phyloP scores from a whole-genome alignment of 2,329 filamentous ascomycete genomes.

The Arthrobotrys conoides region DNA sequence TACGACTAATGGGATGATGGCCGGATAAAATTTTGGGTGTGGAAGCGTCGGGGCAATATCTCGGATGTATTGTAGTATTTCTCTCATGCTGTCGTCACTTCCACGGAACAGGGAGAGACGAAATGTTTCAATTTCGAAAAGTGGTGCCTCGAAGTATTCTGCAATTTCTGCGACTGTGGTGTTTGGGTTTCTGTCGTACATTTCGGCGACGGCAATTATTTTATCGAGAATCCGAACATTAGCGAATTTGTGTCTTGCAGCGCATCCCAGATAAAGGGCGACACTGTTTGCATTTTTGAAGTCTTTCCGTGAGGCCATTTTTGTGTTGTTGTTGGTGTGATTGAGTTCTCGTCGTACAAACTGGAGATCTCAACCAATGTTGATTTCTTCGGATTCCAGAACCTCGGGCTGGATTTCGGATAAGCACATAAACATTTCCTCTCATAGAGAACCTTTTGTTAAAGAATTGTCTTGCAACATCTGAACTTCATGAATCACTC shows the following conservation, averaged over 20 bases:
- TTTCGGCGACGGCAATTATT: constrained; percentile 37
- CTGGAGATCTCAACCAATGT: neutral
- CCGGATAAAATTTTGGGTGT: constrained; percentile 44
- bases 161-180: constrained; percentile 41
- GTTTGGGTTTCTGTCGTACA: constrained; percentile 50
- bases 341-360: too few species aligned
- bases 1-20: constrained; percentile 44
- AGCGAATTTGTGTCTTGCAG: constrained; percentile 46
- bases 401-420: neutral
- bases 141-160: constrained; percentile 37
- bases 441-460: neutral
- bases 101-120: constrained; percentile 24
- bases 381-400: neutral
- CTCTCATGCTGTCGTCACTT: constrained; percentile 30
- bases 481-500: neutral
- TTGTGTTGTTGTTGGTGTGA: constrained; percentile 24
- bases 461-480: neutral
- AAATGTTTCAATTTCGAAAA: constrained; percentile 41
- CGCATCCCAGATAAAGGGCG: constrained; percentile 42
- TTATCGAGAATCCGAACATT: constrained; percentile 35
- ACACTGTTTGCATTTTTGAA: constrained; percentile 33
- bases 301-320: constrained; percentile 38
- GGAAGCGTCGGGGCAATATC: constrained; percentile 40
- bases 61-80: constrained; percentile 35
- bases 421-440: neutral